Base-by-base conservation (phyloP, 352 stramenopile genomes). In the Pythium brassicae region DNA sequence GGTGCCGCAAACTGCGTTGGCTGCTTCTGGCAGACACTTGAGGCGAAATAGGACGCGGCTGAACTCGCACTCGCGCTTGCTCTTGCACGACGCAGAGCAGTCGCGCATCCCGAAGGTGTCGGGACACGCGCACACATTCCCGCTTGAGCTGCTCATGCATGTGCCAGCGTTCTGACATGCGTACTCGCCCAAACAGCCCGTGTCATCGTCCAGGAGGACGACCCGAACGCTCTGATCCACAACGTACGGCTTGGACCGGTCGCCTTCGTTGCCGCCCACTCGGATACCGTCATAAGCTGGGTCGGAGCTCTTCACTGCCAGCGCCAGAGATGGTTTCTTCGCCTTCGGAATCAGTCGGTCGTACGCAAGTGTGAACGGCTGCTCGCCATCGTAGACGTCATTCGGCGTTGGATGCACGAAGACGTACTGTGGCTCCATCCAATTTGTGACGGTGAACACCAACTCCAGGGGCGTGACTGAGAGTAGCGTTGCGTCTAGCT, bases 121-220 rank as follows among this genome's bases (percentile, higher is more conserved):
- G 0, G 70, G 67, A 42, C 80, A 91, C 34, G 56, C 62, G 37
- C 76, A 87, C 10, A 76, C 52, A 55, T 74, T 74, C 11, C 67
- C 62, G 0, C 19, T 35, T 15, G 57, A 57, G 14, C n/a, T 60
- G 26, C 46, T 43, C 4, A 72, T 45, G 52, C 80, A 91, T 3
- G 51, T 42, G 14, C 79, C 78, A 17, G 46, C 52, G 40, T 86
- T 85, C 27, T 69, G 29, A 26, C 80, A 91, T 14, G 65, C 44
- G 47, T 86, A 91, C 54, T 91, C 80, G 14, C 61, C 68, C 19
- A 51, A 47, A 52, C 80, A 91, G 12, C 80, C 80, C 29, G 80
- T 91, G 57, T 91, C 80, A 35, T 89, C 73, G 51, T 91, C 80
- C 43, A 75, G 54, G 9, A 87, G 56, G 15, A 87, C 48, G 5